phyloP scores from a whole-genome alignment of 805 yeast species.

The Debaryomyces hansenii region DNA sequence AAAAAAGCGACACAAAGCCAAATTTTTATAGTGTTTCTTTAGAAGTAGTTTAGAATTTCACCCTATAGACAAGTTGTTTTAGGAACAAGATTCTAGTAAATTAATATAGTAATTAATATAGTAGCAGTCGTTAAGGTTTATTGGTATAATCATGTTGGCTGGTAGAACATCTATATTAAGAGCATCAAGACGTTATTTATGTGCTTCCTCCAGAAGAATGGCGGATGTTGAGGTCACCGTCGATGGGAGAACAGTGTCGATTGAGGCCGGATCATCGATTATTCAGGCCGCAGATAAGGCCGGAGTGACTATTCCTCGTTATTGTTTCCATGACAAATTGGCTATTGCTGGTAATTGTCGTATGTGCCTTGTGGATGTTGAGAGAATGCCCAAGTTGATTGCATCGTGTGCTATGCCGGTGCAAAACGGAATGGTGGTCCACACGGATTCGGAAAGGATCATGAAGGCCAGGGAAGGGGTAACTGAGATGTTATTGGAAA shows the following conservation, averaged over 20 bases:
- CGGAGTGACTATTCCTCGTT: conserved; percentile 83
- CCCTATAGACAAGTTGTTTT: too few relatives aligned
- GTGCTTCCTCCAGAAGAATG: conserved; percentile 18
- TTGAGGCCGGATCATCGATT: conserved; percentile 84
- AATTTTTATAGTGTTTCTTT: not conserved
- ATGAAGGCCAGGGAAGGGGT: conserved; percentile 86
- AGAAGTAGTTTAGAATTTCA: too few relatives aligned
- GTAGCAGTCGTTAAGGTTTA: not conserved
- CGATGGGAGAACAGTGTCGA: conserved; percentile 73
- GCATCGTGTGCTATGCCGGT: conserved; percentile 94
- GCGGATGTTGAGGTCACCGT: conserved; percentile 59
- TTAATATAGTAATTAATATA: not conserved
- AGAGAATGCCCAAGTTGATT: conserved; percentile 84
- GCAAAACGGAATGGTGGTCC: conserved; percentile 85
- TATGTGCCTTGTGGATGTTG: conserved; percentile 89
- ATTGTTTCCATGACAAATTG: conserved; percentile 88
- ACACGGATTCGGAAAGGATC: conserved; percentile 75
- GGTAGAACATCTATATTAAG: conserved; percentile 21
- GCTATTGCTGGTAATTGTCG: conserved; percentile 93
- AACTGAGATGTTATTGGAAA: conserved; percentile 82
- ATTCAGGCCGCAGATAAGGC: conserved; percentile 93
- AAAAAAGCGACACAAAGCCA: not conserved
- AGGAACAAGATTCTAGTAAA: not conserved
- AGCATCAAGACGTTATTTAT: conserved; percentile 20
- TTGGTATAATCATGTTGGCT: conserved; percentile 12